Evolutionary conservation across 306 rosid species (phyloP).

Genomic region (Quercus wislizeni): DNA sequence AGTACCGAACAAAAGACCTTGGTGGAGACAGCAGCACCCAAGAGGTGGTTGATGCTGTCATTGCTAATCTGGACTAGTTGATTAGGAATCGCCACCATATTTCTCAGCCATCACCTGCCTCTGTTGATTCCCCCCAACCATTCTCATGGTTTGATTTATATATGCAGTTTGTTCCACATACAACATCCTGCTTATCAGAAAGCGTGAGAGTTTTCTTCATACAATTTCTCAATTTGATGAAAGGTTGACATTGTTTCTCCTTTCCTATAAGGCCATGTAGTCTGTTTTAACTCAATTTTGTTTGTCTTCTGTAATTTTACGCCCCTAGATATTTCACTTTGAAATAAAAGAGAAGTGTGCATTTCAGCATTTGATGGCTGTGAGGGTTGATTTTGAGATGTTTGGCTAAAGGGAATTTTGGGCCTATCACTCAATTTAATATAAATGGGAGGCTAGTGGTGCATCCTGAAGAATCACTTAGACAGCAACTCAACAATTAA

Average conservation of each 20-base stretch:
- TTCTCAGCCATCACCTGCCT: background rate
- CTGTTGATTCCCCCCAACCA: background rate
- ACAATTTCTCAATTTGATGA: background rate
- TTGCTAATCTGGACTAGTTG: constrained; percentile 49
- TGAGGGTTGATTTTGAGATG: too few species aligned
- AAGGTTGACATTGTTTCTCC: background rate
- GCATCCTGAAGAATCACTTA: too few species aligned
- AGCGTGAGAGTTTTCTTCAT: background rate
- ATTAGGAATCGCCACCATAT: background rate
- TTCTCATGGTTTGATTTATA: background rate
- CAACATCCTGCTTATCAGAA: constrained; percentile 19
- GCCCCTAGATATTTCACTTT: background rate
- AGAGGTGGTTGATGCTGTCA: constrained; percentile 68
- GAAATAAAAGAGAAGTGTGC: background rate
- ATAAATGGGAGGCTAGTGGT: too few species aligned
- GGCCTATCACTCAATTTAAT: too few species aligned
- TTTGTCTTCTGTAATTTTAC: background rate
- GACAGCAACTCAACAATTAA: too few species aligned
- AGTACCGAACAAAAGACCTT: constrained; percentile 63
- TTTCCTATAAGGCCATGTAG: background rate
- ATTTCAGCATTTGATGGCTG: background rate
- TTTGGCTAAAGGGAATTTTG: too few species aligned
- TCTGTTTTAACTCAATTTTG: background rate
- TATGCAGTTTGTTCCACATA: background rate
- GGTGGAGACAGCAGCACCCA: constrained; percentile 66